Base-by-base conservation (phyloP, 2,329 filamentous ascomycete genomes). In the Botrytis sinoallii region DNA sequence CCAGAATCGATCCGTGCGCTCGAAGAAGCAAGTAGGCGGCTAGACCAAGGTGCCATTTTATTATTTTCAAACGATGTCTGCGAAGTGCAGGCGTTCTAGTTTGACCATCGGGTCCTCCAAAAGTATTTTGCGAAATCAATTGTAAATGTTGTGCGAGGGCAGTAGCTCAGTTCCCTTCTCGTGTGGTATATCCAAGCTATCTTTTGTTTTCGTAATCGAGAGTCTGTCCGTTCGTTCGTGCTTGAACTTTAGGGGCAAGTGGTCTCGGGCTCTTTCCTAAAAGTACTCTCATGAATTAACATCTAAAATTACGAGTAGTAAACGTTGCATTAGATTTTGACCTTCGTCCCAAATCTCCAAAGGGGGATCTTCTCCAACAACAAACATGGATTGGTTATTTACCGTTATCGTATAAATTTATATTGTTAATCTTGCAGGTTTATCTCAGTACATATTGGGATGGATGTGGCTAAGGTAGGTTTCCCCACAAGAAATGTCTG, bases 21-120 rank as follows among this genome's bases (percentile, higher is more conserved):
- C 25, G 79, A 76, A 70, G 79, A 76, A 71, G 77, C 76, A 64
- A 80, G 78, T 63, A 80, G 74, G 66, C 79, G 77, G 71, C 73
- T 78, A 69, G 79, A 77, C 80, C 80, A 81, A 75, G 78, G 78
- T 76, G 79, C 77, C 80, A 81, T 81, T 75, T 77, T 77, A 69
- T 69, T 69, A 55, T 48, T 68, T 69, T 40, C 40, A 52, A 60
- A 42, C 52, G 29, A 25, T 32, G 29, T 73, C 71, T 69, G 71
- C 71, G 64, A 60, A 40, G 55, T 73, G 71, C 52, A 69, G 42
- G n/a, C 57, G 29, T 73, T 69, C 48, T 61, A 73, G 42, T 35
- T 60, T 61, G 35, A 73, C 40, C 71, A 73, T 73, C 38, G 42
- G 66, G 52, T 42, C 65, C 42, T 48, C 64, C 71, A 73, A 73